These are phyloP conservation scores for Collariella sp. DNA, from an alignment of 495 filamentous ascomycete species.

Conservation along the genomic window DNA sequence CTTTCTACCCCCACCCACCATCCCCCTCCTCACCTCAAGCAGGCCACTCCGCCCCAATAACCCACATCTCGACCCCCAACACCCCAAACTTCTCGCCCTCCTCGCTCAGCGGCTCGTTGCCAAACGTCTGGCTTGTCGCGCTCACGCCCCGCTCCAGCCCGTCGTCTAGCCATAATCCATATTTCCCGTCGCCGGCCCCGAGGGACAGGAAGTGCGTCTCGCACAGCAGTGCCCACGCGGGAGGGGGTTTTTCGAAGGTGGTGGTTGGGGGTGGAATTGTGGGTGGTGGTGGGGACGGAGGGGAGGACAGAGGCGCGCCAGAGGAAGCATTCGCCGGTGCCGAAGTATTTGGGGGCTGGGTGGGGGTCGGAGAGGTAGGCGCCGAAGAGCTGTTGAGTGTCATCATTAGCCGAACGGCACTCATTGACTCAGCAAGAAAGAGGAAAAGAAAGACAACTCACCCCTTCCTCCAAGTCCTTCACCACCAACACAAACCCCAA, in stretches of 20 bases:
- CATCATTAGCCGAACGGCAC: not conserved
- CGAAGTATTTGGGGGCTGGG: slow-evolving; percentile 76
- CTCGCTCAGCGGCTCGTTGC: slow-evolving; percentile 91
- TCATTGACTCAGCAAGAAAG: not conserved
- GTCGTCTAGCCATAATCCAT: slow-evolving; percentile 88
- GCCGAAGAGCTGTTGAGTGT: slow-evolving; percentile 61
- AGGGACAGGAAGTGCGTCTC: slow-evolving; percentile 76
- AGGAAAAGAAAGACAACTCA: slow-evolving; percentile 34
- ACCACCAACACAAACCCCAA: slow-evolving; percentile 85
- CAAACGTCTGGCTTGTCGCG: slow-evolving; percentile 76
- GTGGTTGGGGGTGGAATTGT: slow-evolving; percentile 13
- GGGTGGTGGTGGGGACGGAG: slow-evolving; percentile 53
- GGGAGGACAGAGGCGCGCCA: slow-evolving; percentile 70
- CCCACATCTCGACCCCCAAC: slow-evolving; percentile 88
- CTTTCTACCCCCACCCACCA: too few species aligned
- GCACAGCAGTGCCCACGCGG: slow-evolving; percentile 52
- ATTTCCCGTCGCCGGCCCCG: slow-evolving; percentile 81
- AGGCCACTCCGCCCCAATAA: slow-evolving; percentile 40
- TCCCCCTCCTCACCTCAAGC: not conserved
- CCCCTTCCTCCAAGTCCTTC: slow-evolving; percentile 61
- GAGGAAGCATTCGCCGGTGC: slow-evolving; percentile 95
- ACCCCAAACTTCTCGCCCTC: slow-evolving; percentile 90
- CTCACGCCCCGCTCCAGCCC: slow-evolving; percentile 81
- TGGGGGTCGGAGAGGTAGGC: slow-evolving; percentile 87
- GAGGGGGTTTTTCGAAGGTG: not conserved